Conservation (phyloP, 2,329 filamentous ascomycete genomes). For the Pseudogymnoascus sp. region DNA sequence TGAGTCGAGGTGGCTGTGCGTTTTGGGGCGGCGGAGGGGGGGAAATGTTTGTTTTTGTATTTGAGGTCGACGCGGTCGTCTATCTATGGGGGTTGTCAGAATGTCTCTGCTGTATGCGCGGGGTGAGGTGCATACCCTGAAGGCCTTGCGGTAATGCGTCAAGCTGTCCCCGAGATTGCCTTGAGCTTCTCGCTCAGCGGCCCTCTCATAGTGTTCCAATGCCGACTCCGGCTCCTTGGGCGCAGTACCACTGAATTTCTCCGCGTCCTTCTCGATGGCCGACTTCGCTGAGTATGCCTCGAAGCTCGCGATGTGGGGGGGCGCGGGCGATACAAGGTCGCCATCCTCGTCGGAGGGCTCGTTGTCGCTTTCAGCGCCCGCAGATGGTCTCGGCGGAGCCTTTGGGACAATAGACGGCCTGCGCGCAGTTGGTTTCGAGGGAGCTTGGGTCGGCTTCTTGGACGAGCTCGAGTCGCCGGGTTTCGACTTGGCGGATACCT, state of each 20-base stretch:
- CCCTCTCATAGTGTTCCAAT: conserved; percentile 85
- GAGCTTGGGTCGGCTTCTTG: not conserved
- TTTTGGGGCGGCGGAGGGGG: conserved; percentile 42
- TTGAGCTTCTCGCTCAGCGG: conserved; percentile 77
- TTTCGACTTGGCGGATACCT: conserved; percentile 33
- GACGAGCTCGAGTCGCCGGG: conserved; percentile 10
- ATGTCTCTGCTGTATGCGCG: not conserved
- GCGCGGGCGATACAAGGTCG: not conserved
- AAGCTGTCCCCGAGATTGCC: conserved; percentile 86
- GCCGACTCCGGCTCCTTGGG: conserved; percentile 58
- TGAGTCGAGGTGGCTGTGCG: conserved; percentile 10
- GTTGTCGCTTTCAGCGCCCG: not conserved
- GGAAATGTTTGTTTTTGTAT: conserved; percentile 89
- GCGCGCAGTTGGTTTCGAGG: not conserved
- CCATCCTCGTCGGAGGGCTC: not conserved
- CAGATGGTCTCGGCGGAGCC: not conserved
- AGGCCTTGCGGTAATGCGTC: conserved; percentile 80
- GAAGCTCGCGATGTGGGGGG: not conserved
- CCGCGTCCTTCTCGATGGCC: not conserved
- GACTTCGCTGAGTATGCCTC: not conserved
- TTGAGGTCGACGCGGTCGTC: conserved; percentile 74
- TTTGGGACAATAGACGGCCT: not conserved
- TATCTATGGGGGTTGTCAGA: conserved; percentile 45
- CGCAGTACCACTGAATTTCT: not conserved
- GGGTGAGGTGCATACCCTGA: conserved; percentile 50